Evolutionary conservation across 2,329 filamentous ascomycete genomes (phyloP), one percentile per base, ranked within the genome.

Genomic region (Hyphodiscus sp.): DNA sequence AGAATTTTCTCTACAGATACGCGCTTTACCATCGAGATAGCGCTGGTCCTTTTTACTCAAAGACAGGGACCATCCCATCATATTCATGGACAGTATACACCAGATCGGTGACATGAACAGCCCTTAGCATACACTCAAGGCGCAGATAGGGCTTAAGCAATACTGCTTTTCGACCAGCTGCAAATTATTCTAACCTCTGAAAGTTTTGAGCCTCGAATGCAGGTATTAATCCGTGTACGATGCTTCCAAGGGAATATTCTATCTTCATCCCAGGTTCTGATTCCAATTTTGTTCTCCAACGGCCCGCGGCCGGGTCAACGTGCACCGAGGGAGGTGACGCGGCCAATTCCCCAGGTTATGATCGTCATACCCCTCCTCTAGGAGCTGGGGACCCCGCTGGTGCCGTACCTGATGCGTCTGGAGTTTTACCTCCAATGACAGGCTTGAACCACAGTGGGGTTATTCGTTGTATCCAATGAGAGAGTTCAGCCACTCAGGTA

Each of bases 341-440:
- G 33, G 33, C 33, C 13, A 38, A 38, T 6, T 15, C 16, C 11
- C 13, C 29, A 13, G 2, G 16, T 6, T 6, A 38, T 5, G 33
- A 38, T 38, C 33, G 33, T n/a, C 33, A 38, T 38, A 49, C 46
- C 49, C 56, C 54, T 54, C 45, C 41, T 54, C 49, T 10, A 38
- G 49, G 49, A 45, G 41, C 47, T 45, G 29, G 50, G 11, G 33
- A 38, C 33, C 33, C 16, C 33, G n/a, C n/a, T n/a, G n/a, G n/a
- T n/a, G n/a, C n/a, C n/a, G 45, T 57, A 44, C 45, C 51, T 48
- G 46, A 47, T 41, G 20, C 20, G 33, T 38, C 13, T 38, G 5
- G 19, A 58, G 45, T 58, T 56, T 60, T 60, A 20, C 58, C 58
- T 60, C 58, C 58, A 60, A 60, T 60, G 13, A 54, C 19, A 49